Conservation (phyloP, 257 asterid species). For the Plantago ovata region DNA sequence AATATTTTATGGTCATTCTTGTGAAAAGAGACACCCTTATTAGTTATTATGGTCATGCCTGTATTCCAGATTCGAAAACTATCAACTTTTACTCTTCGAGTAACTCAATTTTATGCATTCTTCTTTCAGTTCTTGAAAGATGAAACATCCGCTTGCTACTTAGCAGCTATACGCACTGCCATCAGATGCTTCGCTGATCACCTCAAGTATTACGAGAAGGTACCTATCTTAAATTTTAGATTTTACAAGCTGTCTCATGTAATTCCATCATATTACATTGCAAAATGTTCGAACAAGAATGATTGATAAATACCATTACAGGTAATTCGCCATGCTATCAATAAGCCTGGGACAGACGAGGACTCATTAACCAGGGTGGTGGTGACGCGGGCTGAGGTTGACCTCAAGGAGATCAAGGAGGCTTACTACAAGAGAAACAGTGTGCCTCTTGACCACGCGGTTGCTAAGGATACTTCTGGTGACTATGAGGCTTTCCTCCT, state of each 20-base stretch:
- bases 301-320: background rate
- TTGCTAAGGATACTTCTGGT: constrained; percentile 68
- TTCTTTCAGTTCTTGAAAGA: constrained; percentile 47
- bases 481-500: constrained; percentile 66
- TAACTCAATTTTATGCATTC: background rate
- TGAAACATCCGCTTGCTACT: constrained; percentile 30
- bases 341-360: constrained; percentile 51
- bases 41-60: too few species aligned
- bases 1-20: background rate
- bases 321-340: constrained; percentile 56
- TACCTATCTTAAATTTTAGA: constrained; percentile 2
- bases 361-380: constrained; percentile 56
- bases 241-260: too few species aligned
- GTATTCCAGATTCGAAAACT: too few species aligned
- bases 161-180: constrained; percentile 41
- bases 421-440: constrained; percentile 58
- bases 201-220: constrained; percentile 75
- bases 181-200: constrained; percentile 54
- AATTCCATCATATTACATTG: too few species aligned
- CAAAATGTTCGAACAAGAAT: too few species aligned
- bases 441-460: constrained; percentile 47
- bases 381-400: constrained; percentile 70
- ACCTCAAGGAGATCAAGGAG: constrained; percentile 52
- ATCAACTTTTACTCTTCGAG: too few species aligned
- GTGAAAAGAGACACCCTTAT: too few species aligned